Conservation (phyloP, 768 basidiomycete genomes). For the Neoboletus magnificus region DNA sequence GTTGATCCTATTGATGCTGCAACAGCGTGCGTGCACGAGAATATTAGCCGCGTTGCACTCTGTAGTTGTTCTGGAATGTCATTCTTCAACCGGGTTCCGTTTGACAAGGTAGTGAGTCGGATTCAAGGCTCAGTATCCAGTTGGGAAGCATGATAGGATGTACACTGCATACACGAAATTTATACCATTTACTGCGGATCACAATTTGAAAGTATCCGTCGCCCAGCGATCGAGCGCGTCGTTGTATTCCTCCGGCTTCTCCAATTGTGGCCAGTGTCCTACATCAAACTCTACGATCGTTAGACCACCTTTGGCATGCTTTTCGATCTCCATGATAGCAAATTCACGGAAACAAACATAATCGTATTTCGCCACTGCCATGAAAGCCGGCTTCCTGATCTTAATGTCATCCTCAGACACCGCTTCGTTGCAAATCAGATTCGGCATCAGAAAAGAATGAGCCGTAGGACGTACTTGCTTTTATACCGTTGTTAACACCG, state of each 20-base stretch:
- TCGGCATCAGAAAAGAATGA: background rate
- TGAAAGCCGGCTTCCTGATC: conserved; percentile 37
- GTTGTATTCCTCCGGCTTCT: conserved; percentile 35
- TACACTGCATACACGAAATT: conserved; percentile 1
- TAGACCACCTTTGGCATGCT: conserved; percentile 26
- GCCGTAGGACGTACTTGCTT: conserved; percentile 21
- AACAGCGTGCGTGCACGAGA: background rate
- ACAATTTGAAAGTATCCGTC: conserved; percentile 15
- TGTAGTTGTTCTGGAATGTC: background rate
- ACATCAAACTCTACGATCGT: conserved; percentile 34
- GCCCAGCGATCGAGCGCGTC: conserved; percentile 35
- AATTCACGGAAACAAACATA: conserved; percentile 29
- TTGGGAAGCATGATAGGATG: background rate
- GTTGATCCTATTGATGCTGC: conserved; percentile 2
- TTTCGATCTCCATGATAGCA: conserved; percentile 21
- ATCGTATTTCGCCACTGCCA: conserved; percentile 36
- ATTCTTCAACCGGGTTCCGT: background rate
- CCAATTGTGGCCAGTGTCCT: conserved; percentile 39
- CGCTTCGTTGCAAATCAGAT: conserved; percentile 6
- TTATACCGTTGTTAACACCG: conserved; percentile 29
- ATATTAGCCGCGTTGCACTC: background rate
- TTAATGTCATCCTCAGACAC: conserved; percentile 23
- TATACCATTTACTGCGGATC: background rate
- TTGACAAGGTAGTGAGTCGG: background rate
- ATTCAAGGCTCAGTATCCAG: too few species aligned